Conservation (phyloP, 225 moss, liverwort and hornwort species). For the Polytrichum commune region DNA sequence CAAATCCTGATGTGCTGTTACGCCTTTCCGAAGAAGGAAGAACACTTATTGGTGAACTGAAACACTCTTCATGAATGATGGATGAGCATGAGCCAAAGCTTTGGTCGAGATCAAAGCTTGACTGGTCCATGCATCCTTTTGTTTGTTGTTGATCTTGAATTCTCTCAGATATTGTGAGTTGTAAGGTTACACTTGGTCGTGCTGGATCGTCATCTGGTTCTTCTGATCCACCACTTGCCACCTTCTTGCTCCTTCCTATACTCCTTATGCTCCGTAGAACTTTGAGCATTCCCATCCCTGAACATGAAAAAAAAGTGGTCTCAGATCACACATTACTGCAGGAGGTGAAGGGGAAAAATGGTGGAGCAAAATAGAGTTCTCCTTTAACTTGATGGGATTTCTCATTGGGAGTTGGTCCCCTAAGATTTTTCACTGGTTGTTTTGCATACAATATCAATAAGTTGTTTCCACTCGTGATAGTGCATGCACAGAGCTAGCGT, state of each 20-base stretch:
- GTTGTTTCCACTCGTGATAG: too few species aligned
- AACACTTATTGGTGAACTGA: slow-evolving; percentile 27
- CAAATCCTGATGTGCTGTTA: slow-evolving; percentile 37
- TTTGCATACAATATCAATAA: too few species aligned
- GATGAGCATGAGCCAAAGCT: slow-evolving; percentile 45
- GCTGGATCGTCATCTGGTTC: slow-evolving; percentile 10
- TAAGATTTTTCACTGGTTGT: too few species aligned
- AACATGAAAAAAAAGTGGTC: not conserved
- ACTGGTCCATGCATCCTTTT: not conserved
- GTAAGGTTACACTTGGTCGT: slow-evolving; percentile 14
- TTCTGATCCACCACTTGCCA: slow-evolving; percentile 19
- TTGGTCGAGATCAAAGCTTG: slow-evolving; percentile 3
- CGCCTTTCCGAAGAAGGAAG: slow-evolving; percentile 32
- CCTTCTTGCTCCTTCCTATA: slow-evolving; percentile 29
- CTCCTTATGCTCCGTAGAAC: slow-evolving; percentile 40
- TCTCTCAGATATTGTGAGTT: slow-evolving; percentile 18
- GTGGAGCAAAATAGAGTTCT: not conserved
- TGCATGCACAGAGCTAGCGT: too few species aligned
- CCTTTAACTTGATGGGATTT: too few species aligned
- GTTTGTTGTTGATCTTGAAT: slow-evolving; percentile 1
- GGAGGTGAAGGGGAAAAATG: not conserved
- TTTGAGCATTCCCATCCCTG: slow-evolving; percentile 52
- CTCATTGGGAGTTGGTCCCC: too few species aligned
- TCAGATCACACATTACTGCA: not conserved
- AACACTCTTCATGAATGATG: slow-evolving; percentile 23